Evolutionary conservation across 148 eudicot species (phyloP), one percentile per base, ranked within the genome.

Genomic region (Persicaria maculosa): DNA sequence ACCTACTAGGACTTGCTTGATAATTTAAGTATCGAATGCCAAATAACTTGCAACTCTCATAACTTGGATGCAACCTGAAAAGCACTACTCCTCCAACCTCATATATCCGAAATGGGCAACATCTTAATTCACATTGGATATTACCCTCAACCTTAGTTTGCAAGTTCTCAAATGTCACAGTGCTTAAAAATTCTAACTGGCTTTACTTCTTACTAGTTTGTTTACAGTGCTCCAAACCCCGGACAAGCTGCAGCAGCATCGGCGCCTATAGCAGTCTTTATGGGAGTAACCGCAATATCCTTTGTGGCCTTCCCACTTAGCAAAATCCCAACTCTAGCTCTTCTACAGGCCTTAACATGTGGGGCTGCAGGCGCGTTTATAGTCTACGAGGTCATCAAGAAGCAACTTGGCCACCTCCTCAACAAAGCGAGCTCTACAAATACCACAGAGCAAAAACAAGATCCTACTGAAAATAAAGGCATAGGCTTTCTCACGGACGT

Each of bases 241-340:
- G 98, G 98, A 74, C 87, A 86, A 84, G 98, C 97, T 1, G 98
- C 98, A 0, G 96, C 98, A 2, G 85, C 98, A 62, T 87, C 98
- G 9, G 98, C 98, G 50, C 98, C 98, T 16, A 71, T 94, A 47
- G 92, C 93, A 0, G 96, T 91, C 20, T 88, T 91, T 52, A 15
- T 90, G 17, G 97, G 97, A 17, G 91, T 90, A n/a, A 88, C 92
- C 0, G 80, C 68, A 64, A 91, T 94, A 68, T 88, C 98, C 4
- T 90, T 91, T 44, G 82, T 80, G 16, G 97, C 98, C 20, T 91
- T 94, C 77, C 98, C 98, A 53, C 90, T 94, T 0, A 91, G 98
- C 90, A 80, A 83, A 70, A 83, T 74, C 52, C 79, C 86, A 57
- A 77, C 86, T 3, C 0, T 90, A 44, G 96, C 98, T 58, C 31